Conservation (phyloP, 2,329 filamentous ascomycete genomes). For the Cladosporium sp. region DNA sequence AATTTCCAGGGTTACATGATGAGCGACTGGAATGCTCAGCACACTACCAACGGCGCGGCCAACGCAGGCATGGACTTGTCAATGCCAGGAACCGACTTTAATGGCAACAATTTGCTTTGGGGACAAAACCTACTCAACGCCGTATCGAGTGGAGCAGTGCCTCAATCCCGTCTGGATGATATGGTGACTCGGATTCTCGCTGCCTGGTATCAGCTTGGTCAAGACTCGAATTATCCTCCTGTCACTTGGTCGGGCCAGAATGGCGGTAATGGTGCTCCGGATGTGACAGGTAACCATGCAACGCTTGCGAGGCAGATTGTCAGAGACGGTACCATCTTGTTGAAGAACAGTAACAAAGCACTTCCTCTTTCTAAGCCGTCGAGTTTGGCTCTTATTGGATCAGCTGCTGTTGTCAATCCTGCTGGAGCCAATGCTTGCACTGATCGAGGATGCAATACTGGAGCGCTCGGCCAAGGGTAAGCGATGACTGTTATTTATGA, state of each 20-base stretch:
- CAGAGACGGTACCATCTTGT: constrained; percentile 53
- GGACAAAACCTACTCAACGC: constrained; percentile 38
- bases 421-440: constrained; percentile 71
- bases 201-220: constrained; percentile 48
- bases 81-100: constrained; percentile 49
- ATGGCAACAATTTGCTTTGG: constrained; percentile 12
- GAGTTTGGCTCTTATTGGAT: constrained; percentile 37
- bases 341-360: constrained; percentile 60
- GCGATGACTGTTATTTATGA: neutral
- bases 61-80: constrained; percentile 62
- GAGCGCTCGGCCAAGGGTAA: constrained; percentile 39
- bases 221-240: constrained; percentile 15
- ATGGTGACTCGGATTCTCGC: constrained; percentile 52
- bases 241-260: constrained; percentile 46
- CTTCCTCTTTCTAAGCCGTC: constrained; percentile 48
- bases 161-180: constrained; percentile 52
- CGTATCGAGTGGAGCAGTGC: constrained; percentile 52
- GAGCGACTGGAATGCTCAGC: constrained; percentile 61
- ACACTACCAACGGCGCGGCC: constrained; percentile 56
- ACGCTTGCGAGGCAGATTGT: constrained; percentile 50
- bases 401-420: constrained; percentile 45
- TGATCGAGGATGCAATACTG: constrained; percentile 64
- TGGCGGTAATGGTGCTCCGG: constrained; percentile 43
- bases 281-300: constrained; percentile 52
- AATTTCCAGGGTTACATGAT: constrained; percentile 67